These are phyloP conservation scores for Metschnikowia lochheadii DNA, from an alignment of 805 yeast species.

Conservation along the genomic window DNA sequence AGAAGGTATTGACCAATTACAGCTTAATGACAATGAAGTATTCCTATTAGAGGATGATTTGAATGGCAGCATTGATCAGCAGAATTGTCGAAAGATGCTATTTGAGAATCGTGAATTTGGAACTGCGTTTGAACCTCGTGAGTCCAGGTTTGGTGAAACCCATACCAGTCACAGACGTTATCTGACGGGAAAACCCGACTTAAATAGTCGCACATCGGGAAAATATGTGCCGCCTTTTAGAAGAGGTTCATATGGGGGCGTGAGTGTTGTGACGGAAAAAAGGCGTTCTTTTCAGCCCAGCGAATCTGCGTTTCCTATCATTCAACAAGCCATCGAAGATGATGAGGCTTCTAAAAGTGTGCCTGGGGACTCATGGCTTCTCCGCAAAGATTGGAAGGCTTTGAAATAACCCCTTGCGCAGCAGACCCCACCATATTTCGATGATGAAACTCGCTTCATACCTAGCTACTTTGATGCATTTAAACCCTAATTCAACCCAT, in stretches of 20 bases:
- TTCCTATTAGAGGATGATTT: slow-evolving; percentile 42
- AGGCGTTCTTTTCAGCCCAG: slow-evolving; percentile 12
- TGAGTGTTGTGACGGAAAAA: slow-evolving; percentile 11
- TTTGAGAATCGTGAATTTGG: slow-evolving; percentile 3
- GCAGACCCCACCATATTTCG: not conserved
- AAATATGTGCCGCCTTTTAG: slow-evolving; percentile 73
- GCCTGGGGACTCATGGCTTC: slow-evolving; percentile 17
- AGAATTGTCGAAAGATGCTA: not conserved
- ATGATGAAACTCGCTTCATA: not conserved
- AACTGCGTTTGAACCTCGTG: not conserved
- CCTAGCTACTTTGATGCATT: not conserved
- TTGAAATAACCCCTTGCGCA: not conserved
- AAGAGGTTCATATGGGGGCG: slow-evolving; percentile 43
- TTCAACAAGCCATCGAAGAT: slow-evolving; percentile 11
- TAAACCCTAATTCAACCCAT: not conserved
- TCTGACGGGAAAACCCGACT: slow-evolving; percentile 4
- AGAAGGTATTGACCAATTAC: slow-evolving; percentile 35
- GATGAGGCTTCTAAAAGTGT: slow-evolving; percentile 14
- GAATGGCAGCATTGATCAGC: slow-evolving; percentile 1
- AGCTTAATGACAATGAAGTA: slow-evolving; percentile 34
- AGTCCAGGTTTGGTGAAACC: not conserved
- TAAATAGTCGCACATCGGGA: slow-evolving; percentile 26
- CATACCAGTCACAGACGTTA: slow-evolving; percentile 5
- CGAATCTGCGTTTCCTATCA: slow-evolving; percentile 9
- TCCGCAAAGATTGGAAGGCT: slow-evolving; percentile 14